These are phyloP conservation scores for Flaveria sonorensis DNA, from an alignment of 129 eudicot species.

Conservation along the genomic window DNA sequence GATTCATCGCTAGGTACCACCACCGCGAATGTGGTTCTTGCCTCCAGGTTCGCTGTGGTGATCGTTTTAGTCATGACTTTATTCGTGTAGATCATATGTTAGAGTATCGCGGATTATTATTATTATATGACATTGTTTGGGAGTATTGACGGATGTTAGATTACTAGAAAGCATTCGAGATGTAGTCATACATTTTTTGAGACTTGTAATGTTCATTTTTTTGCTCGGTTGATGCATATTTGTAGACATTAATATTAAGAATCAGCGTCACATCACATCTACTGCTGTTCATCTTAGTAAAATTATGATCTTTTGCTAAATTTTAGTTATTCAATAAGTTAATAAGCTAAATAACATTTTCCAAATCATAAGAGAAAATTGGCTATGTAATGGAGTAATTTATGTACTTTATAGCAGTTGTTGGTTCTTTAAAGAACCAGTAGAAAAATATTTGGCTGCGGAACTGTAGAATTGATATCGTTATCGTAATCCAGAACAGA, in stretches of 20 bases:
- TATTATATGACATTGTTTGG: neutral
- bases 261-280: neutral
- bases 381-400: too few species aligned
- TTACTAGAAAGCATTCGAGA: conserved; percentile 19
- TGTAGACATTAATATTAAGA: conserved; percentile 5
- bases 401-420: too few species aligned
- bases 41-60: neutral
- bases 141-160: neutral
- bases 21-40: neutral
- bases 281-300: neutral
- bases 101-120: neutral
- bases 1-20: conserved; percentile 27
- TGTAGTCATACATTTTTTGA: conserved; percentile 4
- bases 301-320: too few species aligned
- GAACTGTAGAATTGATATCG: too few species aligned
- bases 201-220: conserved; percentile 26
- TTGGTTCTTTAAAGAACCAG: too few species aligned
- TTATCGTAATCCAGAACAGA: too few species aligned
- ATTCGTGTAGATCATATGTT: conserved; percentile 33
- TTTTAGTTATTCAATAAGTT: too few species aligned
- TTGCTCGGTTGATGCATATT: conserved; percentile 1
- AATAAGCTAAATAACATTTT: too few species aligned
- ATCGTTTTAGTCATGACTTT: conserved; percentile 18
- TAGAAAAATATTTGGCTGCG: too few species aligned
- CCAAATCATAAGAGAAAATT: too few species aligned